phyloP scores from a whole-genome alignment of 768 basidiomycete species.

The Collybiopsis confluens region DNA sequence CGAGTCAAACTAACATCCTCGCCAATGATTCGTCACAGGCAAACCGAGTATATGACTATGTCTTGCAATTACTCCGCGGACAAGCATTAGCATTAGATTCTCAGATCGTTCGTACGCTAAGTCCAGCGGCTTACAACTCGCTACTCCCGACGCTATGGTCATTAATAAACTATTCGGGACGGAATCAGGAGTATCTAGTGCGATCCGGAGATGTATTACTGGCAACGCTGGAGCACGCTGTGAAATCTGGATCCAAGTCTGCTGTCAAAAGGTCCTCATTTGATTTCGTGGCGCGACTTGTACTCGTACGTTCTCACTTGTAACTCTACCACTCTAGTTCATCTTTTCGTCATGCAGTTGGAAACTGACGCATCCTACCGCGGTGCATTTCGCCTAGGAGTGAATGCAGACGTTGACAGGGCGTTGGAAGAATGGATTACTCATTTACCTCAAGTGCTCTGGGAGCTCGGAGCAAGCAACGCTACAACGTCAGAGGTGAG shows the following conservation, averaged over 20 bases:
- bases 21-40: slow-evolving; percentile 33
- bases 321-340: background rate
- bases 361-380: slow-evolving; percentile 50
- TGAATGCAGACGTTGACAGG: slow-evolving; percentile 18
- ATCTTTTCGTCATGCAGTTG: slow-evolving; percentile 38
- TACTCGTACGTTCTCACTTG: slow-evolving; percentile 48
- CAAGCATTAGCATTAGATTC: slow-evolving; percentile 28
- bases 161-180: slow-evolving; percentile 47
- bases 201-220: slow-evolving; percentile 36
- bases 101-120: slow-evolving; percentile 49
- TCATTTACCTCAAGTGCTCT: slow-evolving; percentile 75
- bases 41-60: slow-evolving; percentile 55
- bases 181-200: slow-evolving; percentile 16
- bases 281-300: slow-evolving; percentile 69
- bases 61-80: slow-evolving; percentile 53
- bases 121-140: slow-evolving; percentile 53
- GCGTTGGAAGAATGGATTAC: slow-evolving; percentile 63
- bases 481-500: slow-evolving; percentile 57
- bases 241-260: slow-evolving; percentile 53
- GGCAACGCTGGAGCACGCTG: slow-evolving; percentile 65
- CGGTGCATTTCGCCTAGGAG: slow-evolving; percentile 41
- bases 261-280: slow-evolving; percentile 62
- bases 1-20: slow-evolving; percentile 12
- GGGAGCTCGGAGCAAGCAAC: slow-evolving; percentile 73
- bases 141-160: slow-evolving; percentile 80